Conservation (phyloP, 257 asterid species). For the Parsonsia alboflavescens region DNA sequence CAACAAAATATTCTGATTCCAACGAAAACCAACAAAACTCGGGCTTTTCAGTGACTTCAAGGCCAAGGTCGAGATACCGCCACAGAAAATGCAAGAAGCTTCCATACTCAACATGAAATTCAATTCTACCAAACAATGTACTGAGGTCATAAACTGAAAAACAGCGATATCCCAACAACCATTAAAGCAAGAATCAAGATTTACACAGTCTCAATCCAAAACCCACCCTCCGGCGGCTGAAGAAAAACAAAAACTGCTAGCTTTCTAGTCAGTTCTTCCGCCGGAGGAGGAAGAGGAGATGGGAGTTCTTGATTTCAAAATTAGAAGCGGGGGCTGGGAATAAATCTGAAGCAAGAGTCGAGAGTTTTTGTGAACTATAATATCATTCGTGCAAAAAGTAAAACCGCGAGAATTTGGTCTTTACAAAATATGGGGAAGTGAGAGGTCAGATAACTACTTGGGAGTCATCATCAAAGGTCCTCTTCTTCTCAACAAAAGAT, state of each 20-base stretch:
- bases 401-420: slow-evolving; percentile 4
- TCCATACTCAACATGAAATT: slow-evolving; percentile 33
- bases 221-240: slow-evolving; percentile 4
- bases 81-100: slow-evolving; percentile 49
- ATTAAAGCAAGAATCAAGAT: neutral
- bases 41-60: slow-evolving; percentile 30
- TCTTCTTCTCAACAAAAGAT: neutral
- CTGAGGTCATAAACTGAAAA: neutral
- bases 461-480: neutral
- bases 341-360: neutral
- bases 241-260: neutral
- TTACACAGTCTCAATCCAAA: neutral
- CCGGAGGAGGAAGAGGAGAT: slow-evolving; percentile 6
- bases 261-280: neutral
- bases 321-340: neutral
- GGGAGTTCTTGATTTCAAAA: neutral
- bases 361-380: neutral
- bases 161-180: neutral
- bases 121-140: neutral
- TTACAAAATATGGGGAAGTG: neutral
- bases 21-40: neutral
- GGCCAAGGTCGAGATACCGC: slow-evolving; percentile 50
- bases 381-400: neutral
- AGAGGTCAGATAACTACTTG: slow-evolving; percentile 4
- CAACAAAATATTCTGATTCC: neutral